Base-by-base conservation (phyloP, 352 stramenopile genomes). In the Saprolegnia parasitica region DNA sequence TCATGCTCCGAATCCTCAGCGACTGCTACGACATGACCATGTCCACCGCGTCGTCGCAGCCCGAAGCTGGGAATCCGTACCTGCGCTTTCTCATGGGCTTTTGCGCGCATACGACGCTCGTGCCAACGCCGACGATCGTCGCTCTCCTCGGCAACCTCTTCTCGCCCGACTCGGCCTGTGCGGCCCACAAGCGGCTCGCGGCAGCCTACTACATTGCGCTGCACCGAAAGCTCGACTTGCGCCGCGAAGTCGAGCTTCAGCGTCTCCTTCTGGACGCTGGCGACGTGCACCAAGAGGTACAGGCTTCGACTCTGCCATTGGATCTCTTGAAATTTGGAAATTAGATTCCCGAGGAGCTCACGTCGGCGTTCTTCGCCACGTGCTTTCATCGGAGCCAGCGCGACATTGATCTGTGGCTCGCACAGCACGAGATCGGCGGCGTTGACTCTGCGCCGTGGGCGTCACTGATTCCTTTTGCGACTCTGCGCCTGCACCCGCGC, bases 141-240 rank as follows among this genome's bases (percentile, higher is more conserved):
- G 50, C n/a, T 1, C 39, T 70, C 8, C n/a, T 70, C 37, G 47
- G 13, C 18, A 29, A n/a, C 20, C 50, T 68, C 9, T 37, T 61
- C 50, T 29, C 42, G 5, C 4, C 65, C 20, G 52, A 16, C 9
- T n/a, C 62, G 4, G 6, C 29, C 15, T n/a, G 10, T 6, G 29
- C 39, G 11, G 13, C 8, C 5, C 26, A 29, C 32, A 26, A 26
- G 26, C 16, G 42, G 10, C 32, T 63, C 20, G 35, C 45, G 21
- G 63, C 46, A 11, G 63, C 47, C 6, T 45, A 61, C 5, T 70
- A 70, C 63, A 61, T 70, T n/a, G 63, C 50, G 29, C 5, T 24
- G 18, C 63, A 70, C 42, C 63, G 63, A 5, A 39, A 50, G 29
- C 16, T 67, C 24, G 60, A 45, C 24, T 24, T 60, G 24, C 52